phyloP scores from a whole-genome alignment of 2,329 filamentous ascomycete species.

The Fonsecaea multimorphosa region DNA sequence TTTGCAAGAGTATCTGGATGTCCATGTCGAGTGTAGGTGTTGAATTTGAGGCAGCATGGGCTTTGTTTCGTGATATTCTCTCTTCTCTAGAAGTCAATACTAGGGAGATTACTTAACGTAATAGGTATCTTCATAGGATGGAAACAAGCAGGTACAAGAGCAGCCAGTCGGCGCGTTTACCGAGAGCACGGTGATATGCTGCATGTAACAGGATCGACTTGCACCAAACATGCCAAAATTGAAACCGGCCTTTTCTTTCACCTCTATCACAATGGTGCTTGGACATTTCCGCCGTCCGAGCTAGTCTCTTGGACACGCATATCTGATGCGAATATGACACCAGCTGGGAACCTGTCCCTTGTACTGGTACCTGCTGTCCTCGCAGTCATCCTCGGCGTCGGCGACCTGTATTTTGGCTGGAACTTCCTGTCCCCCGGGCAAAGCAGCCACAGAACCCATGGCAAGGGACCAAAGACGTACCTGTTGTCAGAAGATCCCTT shows the following conservation, averaged over 20 bases:
- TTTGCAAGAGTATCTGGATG: background rate
- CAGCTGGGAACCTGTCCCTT: background rate
- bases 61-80: background rate
- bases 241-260: background rate
- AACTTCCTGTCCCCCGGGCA: background rate
- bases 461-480: conserved; percentile 2
- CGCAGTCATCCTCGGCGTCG: background rate
- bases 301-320: background rate
- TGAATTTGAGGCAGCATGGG: background rate
- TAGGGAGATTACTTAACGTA: too few relatives aligned
- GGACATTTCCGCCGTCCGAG: background rate
- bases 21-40: background rate
- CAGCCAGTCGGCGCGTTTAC: background rate
- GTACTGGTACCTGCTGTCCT: background rate
- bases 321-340: background rate
- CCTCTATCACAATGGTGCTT: background rate
- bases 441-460: too few relatives aligned
- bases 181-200: background rate
- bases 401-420: background rate
- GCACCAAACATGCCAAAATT: background rate
- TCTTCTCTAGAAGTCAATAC: background rate
- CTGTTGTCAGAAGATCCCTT: conserved; percentile 9
- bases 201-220: background rate
- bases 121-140: background rate
- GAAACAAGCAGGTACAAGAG: background rate